Base-by-base conservation (phyloP, 345 rosid species). In the Stellera chamaejasme region DNA sequence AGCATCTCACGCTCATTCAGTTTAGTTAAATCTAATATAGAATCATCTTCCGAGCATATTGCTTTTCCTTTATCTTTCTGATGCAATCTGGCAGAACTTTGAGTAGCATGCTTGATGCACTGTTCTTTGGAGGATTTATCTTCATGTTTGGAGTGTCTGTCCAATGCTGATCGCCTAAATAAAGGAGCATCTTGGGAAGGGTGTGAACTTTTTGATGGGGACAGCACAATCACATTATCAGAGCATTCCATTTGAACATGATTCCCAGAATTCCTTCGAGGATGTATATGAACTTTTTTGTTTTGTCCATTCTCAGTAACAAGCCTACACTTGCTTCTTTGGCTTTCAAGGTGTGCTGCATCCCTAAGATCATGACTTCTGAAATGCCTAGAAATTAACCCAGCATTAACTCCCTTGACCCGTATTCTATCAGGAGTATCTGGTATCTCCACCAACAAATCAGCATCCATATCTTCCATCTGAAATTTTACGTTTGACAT, bases 361-460 rank as follows among this genome's bases (percentile, higher is more conserved):
- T 56, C 64, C 48, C 47, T 36, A 56, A 64, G 11, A 52, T 57
- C 63, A 58, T 72, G 61, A 59, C 68, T 71, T 56, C 67, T 68
- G 11, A 45, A 61, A 48, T 28, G 67, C 52, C 71, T 69, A 28
- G 62, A 59, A 48, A 67, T 56, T 43, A 66, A 65, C 51, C 67
- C 46, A 63, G 54, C 25, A 28, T 52, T 46, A 15, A 66, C 45
- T 58, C 25, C 28, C 50, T 61, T 69, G 2, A 70, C 58, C 43
- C 55, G 67, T 1, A 71, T 26, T 63, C 95, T 85, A 54, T 92
- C 96, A 48, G 98, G 98, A 60, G 93, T 84, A 56, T 92, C 93
- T 19, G 88, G 96, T 60, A 85, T 65, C 19, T 73, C 85, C 43
- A 73, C 65, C 13, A 84, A 65, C 56, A 61, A 66, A 51, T 92